Conservation (phyloP, 75 land plant species). For the Selaginella tamariscina region DNA sequence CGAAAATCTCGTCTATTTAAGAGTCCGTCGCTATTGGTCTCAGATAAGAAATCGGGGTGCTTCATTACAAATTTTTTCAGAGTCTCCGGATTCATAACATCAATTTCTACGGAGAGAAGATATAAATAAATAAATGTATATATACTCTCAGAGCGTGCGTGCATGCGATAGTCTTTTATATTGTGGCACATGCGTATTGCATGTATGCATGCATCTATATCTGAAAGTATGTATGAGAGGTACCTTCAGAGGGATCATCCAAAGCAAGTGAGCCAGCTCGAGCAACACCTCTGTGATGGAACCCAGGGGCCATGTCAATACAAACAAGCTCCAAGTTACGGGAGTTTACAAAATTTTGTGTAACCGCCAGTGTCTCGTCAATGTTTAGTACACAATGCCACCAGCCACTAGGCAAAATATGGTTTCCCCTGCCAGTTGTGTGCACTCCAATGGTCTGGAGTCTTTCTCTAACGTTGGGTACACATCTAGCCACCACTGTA, state of each 20-base stretch:
- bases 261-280: constrained; percentile 92
- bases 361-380: constrained; percentile 82
- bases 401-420: constrained; percentile 98
- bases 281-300: constrained; percentile 79
- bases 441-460: constrained; percentile 84
- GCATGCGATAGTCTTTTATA: too few species aligned
- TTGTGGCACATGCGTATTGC: too few species aligned
- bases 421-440: constrained; percentile 92
- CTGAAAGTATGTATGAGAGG: too few species aligned
- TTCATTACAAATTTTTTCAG: constrained; percentile 44
- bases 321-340: constrained; percentile 88
- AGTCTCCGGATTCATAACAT: not conserved
- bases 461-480: constrained; percentile 75
- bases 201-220: too few species aligned
- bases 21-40: constrained; percentile 53
- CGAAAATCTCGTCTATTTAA: constrained; percentile 63
- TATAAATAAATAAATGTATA: too few species aligned
- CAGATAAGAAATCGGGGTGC: constrained; percentile 53
- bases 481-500: constrained; percentile 97
- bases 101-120: too few species aligned
- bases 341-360: constrained; percentile 88
- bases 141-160: too few species aligned
- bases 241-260: constrained; percentile 8
- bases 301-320: constrained; percentile 91
- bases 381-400: constrained; percentile 98